Evolutionary conservation across 2,329 filamentous ascomycete species (phyloP), one percentile per base, ranked within the genome.

Genomic region (Penicillium olsonii): DNA sequence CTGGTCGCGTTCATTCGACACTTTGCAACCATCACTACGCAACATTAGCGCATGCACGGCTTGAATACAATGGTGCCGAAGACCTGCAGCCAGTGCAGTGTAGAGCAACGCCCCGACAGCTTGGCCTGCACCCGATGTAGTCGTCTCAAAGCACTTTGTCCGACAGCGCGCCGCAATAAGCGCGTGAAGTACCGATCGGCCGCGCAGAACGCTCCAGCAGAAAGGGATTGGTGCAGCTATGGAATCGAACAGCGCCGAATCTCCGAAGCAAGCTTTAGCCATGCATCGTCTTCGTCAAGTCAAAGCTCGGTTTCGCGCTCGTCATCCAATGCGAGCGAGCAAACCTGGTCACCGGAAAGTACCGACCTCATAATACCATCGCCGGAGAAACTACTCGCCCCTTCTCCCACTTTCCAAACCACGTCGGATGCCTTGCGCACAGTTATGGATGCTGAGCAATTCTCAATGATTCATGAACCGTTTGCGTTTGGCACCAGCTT

Each of bases 401-500:
- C 43, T 11, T 44, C 51, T 3, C 37, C 31, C 18, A 54, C 29
- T 19, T 43, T 62, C 2, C 50, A 50, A 45, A 61, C 54, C 3
- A 52, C 42, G 2, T 52, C 49, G 8, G 59, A 62, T 27, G 56
- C 56, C 1, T 38, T 62, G 9, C 57, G 53, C 37, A 57, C 51
- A 9, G 56, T 62, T 14, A 38, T 50, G 22, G 45, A 62, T 29
- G 34, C 52, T 14, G 50, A 62, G 15, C 52, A 61, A 24, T 62
- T 62, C 29, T 38, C 56, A 1, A 41, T 46, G 4, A 61, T 59
- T 14, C 59, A 61, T 52, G 37, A 53, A 49, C 59, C 57, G n/a
- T 62, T 59, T 19, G 45, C 50, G 50, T 31, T 52, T 33, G 57
- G 59, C 37, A n/a, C 42, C 1, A 59, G 54, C 34, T 62, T 62